These are phyloP conservation scores for Myxozyma kluyveri DNA, from an alignment of 805 yeast species.

Conservation along the genomic window DNA sequence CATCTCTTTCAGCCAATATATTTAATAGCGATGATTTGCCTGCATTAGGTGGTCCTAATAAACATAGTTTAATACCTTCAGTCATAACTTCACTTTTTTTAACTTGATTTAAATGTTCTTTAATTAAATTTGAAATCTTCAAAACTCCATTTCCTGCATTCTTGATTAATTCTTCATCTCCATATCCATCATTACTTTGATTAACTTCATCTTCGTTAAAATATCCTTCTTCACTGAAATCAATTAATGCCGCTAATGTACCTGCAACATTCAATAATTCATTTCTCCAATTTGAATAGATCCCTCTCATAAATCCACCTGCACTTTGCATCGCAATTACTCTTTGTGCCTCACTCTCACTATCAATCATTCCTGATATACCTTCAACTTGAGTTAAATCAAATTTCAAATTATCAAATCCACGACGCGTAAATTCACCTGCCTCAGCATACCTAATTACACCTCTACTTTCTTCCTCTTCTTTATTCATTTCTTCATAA, in stretches of 20 bases:
- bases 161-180: slow-evolving; percentile 41
- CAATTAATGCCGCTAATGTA: slow-evolving; percentile 79
- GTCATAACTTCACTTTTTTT: slow-evolving; percentile 60
- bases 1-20: slow-evolving; percentile 68
- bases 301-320: slow-evolving; percentile 58
- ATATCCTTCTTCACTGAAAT: slow-evolving; percentile 92
- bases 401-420: slow-evolving; percentile 76
- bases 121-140: slow-evolving; percentile 34
- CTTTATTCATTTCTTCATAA: not conserved
- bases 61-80: slow-evolving; percentile 67
- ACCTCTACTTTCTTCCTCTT: slow-evolving; percentile 2
- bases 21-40: slow-evolving; percentile 90
- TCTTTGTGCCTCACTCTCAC: slow-evolving; percentile 90
- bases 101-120: slow-evolving; percentile 44
- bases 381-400: slow-evolving; percentile 93
- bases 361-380: slow-evolving; percentile 79
- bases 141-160: slow-evolving; percentile 48
- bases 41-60: slow-evolving; percentile 93
- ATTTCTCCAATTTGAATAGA: slow-evolving; percentile 66
- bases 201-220: slow-evolving; percentile 43
- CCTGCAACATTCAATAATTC: slow-evolving; percentile 66
- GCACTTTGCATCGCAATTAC: slow-evolving; percentile 69
- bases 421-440: slow-evolving; percentile 88
- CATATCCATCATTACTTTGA: not conserved
- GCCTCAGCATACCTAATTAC: slow-evolving; percentile 75